A percentile compares a stretch with the other conserved stretches of the same genome.
phyloP scores from a whole-genome alignment of 768 basidiomycete species.

The Trametes cubensis region DNA sequence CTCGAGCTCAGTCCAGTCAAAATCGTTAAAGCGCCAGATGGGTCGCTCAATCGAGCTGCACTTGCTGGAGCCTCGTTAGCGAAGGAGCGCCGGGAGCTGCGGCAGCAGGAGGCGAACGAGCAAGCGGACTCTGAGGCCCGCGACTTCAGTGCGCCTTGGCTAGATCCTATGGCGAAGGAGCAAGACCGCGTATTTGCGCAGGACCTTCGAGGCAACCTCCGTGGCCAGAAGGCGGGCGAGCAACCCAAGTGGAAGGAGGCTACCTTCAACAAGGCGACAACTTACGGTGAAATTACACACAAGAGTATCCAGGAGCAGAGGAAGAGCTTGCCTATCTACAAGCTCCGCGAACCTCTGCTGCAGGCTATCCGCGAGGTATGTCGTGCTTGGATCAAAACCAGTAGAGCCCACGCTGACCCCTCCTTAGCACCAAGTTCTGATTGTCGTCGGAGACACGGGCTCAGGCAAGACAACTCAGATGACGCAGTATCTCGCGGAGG shows the following conservation, averaged over 20 bases:
- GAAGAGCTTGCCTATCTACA: slow-evolving; percentile 90
- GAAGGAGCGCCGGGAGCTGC: slow-evolving; percentile 91
- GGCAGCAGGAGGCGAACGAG: slow-evolving; percentile 94
- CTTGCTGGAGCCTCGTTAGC: slow-evolving; percentile 91
- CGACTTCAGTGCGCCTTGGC: slow-evolving; percentile 95
- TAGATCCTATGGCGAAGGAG: slow-evolving; percentile 95
- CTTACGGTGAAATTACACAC: slow-evolving; percentile 89
- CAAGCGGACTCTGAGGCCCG: slow-evolving; percentile 91
- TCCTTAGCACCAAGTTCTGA: slow-evolving; percentile 88
- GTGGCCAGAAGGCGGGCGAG: slow-evolving; percentile 81
- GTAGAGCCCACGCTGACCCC: slow-evolving; percentile 25
- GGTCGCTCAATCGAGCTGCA: slow-evolving; percentile 93
- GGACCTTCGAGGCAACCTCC: slow-evolving; percentile 80
- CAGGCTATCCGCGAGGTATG: slow-evolving; percentile 88
- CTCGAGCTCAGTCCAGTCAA: slow-evolving; percentile 96
- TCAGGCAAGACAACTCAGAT: slow-evolving; percentile 99
- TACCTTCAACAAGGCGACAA: slow-evolving; percentile 93
- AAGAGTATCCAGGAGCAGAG: slow-evolving; percentile 94
- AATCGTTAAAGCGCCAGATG: slow-evolving; percentile 98
- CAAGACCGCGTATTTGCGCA: slow-evolving; percentile 89
- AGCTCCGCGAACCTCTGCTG: slow-evolving; percentile 86
- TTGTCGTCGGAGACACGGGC: slow-evolving; percentile 98
- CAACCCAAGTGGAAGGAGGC: slow-evolving; percentile 90
- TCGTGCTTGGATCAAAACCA: slow-evolving; percentile 1
- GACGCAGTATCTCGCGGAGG: slow-evolving; percentile 96